Conservation (phyloP, 352 stramenopile species). For the Globisporangium canariense region DNA sequence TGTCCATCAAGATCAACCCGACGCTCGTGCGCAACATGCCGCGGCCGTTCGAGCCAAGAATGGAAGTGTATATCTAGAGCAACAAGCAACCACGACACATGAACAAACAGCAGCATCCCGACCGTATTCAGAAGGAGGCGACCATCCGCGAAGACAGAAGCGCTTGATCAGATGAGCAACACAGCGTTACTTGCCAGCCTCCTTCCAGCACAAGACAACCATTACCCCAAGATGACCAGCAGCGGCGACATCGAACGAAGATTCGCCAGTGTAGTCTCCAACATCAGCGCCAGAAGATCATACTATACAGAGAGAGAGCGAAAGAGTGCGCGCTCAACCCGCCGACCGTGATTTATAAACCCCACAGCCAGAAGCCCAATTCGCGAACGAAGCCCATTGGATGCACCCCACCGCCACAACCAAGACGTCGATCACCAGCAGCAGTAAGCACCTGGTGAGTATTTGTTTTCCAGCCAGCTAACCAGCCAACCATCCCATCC, state of each 20-base stretch:
- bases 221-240: background rate
- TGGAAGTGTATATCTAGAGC: conserved; percentile 20
- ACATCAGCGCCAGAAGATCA: background rate
- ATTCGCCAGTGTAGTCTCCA: background rate
- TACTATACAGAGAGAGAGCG: too few relatives aligned
- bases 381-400: conserved; percentile 9
- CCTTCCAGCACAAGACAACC: background rate
- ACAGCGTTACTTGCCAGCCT: background rate
- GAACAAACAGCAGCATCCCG: background rate
- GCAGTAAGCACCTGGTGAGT: background rate
- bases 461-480: conserved; percentile 3
- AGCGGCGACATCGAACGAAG: conserved; percentile 9
- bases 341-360: background rate
- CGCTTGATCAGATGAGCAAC: background rate
- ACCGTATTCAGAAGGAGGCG: background rate
- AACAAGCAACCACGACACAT: background rate
- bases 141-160: conserved; percentile 7
- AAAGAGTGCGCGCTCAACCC: background rate
- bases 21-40: conserved; percentile 47
- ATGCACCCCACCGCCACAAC: background rate
- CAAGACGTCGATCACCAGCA: conserved; percentile 1
- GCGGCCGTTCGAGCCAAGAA: conserved; percentile 32
- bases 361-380: background rate
- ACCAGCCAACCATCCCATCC: background rate
- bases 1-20: conserved; percentile 32